A percentile compares a stretch with the other conserved stretches of the same genome.
Evolutionary conservation across 306 rosid genomes (phyloP).

Genomic region (Mucuna pruriens): DNA sequence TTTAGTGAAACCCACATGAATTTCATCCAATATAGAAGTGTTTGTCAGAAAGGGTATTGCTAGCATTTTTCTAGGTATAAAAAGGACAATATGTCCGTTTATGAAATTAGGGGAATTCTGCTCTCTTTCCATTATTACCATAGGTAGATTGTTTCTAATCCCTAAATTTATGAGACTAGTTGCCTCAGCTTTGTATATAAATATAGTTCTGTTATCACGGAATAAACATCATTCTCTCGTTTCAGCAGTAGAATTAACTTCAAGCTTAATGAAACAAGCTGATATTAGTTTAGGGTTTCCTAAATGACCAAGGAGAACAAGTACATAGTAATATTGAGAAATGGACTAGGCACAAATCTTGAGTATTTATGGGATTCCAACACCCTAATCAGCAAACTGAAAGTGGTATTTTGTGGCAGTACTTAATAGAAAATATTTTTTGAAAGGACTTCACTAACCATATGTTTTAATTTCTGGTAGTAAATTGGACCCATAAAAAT

Average conservation of each 20-base stretch:
- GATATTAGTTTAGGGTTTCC: not conserved
- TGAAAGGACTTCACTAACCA: slow-evolving; percentile 59
- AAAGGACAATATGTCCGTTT: not conserved
- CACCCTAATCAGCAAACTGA: no score
- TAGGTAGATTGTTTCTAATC: not conserved
- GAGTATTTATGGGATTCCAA: not conserved
- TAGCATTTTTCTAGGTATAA: not conserved
- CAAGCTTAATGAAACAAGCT: not conserved
- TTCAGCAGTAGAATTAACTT: not conserved
- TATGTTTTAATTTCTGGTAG: slow-evolving; percentile 96
- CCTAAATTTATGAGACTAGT: not conserved
- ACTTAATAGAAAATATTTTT: not conserved
- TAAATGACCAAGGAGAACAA: no score
- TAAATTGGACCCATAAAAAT: slow-evolving; percentile 99
- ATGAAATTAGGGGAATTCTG: not conserved
- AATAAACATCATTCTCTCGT: not conserved
- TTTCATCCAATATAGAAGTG: not conserved
- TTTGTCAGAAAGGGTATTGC: not conserved
- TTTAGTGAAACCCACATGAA: not conserved
- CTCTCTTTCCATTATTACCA: not conserved
- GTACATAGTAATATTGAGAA: no score
- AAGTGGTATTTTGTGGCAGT: not conserved
- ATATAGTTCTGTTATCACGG: not conserved
- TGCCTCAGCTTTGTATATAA: not conserved
- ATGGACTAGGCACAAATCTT: not conserved